Percentiles rank a stretch among this genome's conserved stretches.
Evolutionary conservation across 2,329 filamentous ascomycete species (phyloP).

Genomic region (Xylaria sp.): DNA sequence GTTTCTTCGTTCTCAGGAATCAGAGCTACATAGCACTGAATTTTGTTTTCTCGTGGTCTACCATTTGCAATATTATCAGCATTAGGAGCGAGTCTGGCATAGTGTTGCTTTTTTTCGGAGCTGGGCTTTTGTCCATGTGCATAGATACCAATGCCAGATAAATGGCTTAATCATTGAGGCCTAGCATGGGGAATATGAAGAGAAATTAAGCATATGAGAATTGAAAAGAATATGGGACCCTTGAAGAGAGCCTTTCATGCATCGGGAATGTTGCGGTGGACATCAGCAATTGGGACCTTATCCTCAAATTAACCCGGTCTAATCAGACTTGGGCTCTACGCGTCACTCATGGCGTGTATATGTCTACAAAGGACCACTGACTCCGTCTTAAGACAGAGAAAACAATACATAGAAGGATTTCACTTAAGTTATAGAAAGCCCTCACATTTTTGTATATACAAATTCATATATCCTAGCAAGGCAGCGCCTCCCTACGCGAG

Average conservation of each 20-base stretch:
- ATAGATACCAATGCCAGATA: background rate
- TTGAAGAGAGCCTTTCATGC: too few relatives aligned
- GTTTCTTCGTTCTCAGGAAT: background rate
- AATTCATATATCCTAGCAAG: background rate
- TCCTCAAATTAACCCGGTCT: background rate
- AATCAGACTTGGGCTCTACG: background rate
- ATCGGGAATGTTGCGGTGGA: too few relatives aligned
- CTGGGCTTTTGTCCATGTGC: background rate
- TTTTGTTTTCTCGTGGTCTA: constrained; percentile 1
- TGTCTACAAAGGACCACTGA: background rate
- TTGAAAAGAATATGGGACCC: too few relatives aligned
- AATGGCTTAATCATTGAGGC: background rate
- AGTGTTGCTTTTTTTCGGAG: background rate
- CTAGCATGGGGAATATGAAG: background rate
- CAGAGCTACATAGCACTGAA: background rate
- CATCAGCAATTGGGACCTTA: background rate
- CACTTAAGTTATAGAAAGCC: background rate
- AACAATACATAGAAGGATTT: too few relatives aligned
- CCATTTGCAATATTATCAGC: constrained; percentile 7
- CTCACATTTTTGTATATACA: background rate
- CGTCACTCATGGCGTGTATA: background rate
- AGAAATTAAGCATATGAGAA: too few relatives aligned
- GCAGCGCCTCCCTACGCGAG: constrained; percentile 12
- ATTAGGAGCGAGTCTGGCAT: constrained; percentile 5
- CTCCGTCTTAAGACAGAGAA: background rate